phyloP scores from a whole-genome alignment of 2,329 filamentous ascomycete genomes.

The Hypoxylon rubiginosum region DNA sequence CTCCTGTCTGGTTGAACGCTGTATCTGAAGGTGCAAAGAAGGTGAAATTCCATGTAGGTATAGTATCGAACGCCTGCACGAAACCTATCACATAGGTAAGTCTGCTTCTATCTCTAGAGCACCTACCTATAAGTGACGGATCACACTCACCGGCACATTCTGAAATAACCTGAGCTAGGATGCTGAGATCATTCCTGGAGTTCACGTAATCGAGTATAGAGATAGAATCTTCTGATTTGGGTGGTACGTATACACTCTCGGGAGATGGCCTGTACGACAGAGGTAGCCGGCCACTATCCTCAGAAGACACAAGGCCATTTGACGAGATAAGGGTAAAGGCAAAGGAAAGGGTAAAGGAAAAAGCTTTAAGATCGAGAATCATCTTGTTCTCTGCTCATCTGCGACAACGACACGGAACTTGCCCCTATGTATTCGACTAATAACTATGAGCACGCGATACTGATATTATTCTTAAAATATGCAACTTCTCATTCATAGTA shows the following conservation, averaged over 20 bases:
- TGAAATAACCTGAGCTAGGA: conserved; percentile 17
- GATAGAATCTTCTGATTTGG: not conserved
- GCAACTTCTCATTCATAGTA: too few relatives aligned
- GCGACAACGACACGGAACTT: too few relatives aligned
- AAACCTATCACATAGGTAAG: conserved; percentile 44
- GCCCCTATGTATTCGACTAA: too few relatives aligned
- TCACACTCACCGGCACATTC: conserved; percentile 33
- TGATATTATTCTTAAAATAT: too few relatives aligned
- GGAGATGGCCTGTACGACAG: conserved; percentile 1
- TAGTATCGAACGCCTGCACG: conserved; percentile 47
- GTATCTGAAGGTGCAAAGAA: conserved; percentile 51
- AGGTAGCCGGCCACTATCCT: not conserved
- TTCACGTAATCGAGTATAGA: conserved; percentile 9
- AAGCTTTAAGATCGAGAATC: not conserved
- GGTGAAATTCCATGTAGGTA: conserved; percentile 48
- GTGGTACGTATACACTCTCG: not conserved
- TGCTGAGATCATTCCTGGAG: conserved; percentile 5
- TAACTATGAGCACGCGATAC: too few relatives aligned
- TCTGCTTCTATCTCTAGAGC: conserved; percentile 1
- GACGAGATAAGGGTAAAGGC: not conserved
- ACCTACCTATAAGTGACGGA: too few relatives aligned
- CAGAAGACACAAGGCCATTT: not conserved
- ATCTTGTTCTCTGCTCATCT: not conserved
- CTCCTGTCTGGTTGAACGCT: conserved; percentile 49
- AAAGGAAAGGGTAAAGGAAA: too few relatives aligned